Base-by-base conservation (phyloP, 2,329 filamentous ascomycete genomes). In the Neospermospora avenae region DNA sequence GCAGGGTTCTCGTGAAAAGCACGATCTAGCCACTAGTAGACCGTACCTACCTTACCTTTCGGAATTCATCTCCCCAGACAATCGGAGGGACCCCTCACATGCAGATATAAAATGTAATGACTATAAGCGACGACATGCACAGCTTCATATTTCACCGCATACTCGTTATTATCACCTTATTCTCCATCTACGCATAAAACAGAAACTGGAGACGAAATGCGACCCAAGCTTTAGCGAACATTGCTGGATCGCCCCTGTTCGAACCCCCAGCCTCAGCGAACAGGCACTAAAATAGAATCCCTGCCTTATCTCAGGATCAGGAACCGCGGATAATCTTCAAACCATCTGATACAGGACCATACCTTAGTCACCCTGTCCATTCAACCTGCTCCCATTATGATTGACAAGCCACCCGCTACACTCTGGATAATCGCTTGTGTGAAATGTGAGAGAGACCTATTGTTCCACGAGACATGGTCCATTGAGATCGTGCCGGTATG, bases 1-100 rank as follows among this genome's bases (percentile, higher is more conserved):
- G 54, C 54, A 56, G 54, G 54, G 42, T 48, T n/a, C 54, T 42
- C 54, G 54, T 51, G 11, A 8, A 41, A 41, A 16, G 14, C 28
- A 16, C 18, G 25, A 24, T 13, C 18, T 25, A n/a, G 24, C n/a
- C 28, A 13, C 45, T 25, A 34, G n/a, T 31, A 51, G 46, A 37
- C 35, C 46, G n/a, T 28, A 28, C 46, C 34, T 35, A n/a, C 46
- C 24, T 20, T 25, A 16, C 13, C n/a, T 44, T n/a, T 39, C 24
- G 8, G 24, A 14, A 46, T 28, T 25, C 44, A 1, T 14, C 11
- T 8, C 5, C 20, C 42, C 20, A 24, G 13, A 20, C 22, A 46
- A 46, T 46, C 22, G 44, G 44, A 28, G 28, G 44, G 28, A 14
- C 6, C 13, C 24, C 14, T 3, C 5, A 5, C 28, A 10, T 31